These are phyloP conservation scores for Boletellus ananiceps DNA, from an alignment of 768 basidiomycete genomes.

Conservation along the genomic window DNA sequence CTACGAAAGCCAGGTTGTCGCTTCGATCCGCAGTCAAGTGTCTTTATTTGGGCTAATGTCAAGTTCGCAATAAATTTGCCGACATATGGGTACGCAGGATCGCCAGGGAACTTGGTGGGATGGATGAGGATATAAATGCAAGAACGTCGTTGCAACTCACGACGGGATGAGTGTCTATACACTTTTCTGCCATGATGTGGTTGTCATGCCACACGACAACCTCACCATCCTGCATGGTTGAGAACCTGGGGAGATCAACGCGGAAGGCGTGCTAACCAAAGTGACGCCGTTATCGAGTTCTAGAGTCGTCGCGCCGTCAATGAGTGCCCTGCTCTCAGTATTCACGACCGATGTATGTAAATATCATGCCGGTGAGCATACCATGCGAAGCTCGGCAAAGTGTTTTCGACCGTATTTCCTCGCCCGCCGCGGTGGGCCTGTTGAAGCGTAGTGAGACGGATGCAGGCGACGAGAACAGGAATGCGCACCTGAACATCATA, in stretches of 20 bases:
- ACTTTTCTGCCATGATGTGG: conserved; percentile 57
- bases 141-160: conserved; percentile 34
- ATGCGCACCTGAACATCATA: conserved; percentile 49
- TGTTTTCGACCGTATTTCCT: conserved; percentile 71
- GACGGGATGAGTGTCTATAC: conserved; percentile 60
- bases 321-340: conserved; percentile 51
- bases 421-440: conserved; percentile 76
- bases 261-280: conserved; percentile 37
- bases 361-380: conserved; percentile 27
- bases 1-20: conserved; percentile 56
- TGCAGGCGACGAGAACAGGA: background rate
- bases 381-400: conserved; percentile 74
- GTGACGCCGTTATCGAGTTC: conserved; percentile 80
- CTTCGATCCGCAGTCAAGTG: conserved; percentile 73
- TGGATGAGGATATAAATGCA: background rate
- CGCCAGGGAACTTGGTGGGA: conserved; percentile 42
- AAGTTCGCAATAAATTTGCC: conserved; percentile 73
- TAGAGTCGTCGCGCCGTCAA: conserved; percentile 71
- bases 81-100: conserved; percentile 70
- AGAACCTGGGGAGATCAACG: background rate
- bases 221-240: conserved; percentile 54
- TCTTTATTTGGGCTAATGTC: conserved; percentile 74
- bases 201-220: conserved; percentile 83
- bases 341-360: conserved; percentile 1
- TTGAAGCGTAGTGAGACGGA: conserved; percentile 1